Percentiles rank a stretch among this genome's conserved stretches.
These are phyloP conservation scores for Eucalyptus marginata DNA, from an alignment of 345 rosid species.

Conservation along the genomic window DNA sequence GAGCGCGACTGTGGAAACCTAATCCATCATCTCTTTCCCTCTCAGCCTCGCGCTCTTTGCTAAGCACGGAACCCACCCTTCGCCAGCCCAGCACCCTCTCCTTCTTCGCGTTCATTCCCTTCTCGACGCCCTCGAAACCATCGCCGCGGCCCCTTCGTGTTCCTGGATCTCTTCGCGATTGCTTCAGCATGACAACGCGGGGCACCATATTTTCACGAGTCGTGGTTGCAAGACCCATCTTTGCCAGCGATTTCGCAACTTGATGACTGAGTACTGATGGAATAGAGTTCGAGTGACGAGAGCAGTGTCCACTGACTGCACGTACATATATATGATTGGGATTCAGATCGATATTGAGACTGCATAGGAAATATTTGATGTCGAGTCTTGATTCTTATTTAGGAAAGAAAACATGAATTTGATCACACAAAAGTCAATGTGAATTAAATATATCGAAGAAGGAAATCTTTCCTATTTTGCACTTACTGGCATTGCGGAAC, in stretches of 20 bases:
- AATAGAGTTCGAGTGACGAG: not conserved
- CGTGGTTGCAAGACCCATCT: not conserved
- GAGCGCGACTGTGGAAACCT: not conserved
- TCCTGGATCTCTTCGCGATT: not conserved
- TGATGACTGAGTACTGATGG: not conserved
- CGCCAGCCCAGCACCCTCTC: not conserved
- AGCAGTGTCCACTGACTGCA: not conserved
- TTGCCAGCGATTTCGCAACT: not conserved
- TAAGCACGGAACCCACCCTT: not conserved
- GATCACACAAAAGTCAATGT: rapidly evolving
- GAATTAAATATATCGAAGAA: not conserved
- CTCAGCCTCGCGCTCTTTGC: not conserved
- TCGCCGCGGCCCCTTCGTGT: not conserved
- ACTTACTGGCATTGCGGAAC: not conserved
- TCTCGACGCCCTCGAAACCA: not conserved
- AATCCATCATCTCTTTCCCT: not conserved
- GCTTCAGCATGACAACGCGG: not conserved
- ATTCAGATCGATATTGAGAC: not conserved
- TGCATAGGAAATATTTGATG: not conserved
- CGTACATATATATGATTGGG: not conserved
- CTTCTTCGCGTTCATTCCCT: not conserved
- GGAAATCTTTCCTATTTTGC: not conserved
- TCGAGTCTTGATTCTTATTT: not conserved
- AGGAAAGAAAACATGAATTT: not conserved
- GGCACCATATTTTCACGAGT: not conserved